Evolutionary conservation across 108 stramenopile species (phyloP).

Genomic region (Nitzschia inconspicua): DNA sequence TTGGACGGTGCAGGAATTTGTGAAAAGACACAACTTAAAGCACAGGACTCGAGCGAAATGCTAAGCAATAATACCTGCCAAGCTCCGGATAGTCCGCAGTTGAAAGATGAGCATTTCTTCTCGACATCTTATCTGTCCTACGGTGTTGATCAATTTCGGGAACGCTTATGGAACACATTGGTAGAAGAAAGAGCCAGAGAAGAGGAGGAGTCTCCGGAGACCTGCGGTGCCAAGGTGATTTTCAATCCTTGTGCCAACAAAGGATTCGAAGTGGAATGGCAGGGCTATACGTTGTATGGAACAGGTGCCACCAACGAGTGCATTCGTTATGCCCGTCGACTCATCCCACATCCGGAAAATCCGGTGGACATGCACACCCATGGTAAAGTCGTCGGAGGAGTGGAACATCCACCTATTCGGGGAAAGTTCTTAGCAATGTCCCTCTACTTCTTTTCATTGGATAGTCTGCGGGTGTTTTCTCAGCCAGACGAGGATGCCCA

Average conservation of each 20-base stretch:
- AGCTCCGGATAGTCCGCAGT: slow-evolving; percentile 15
- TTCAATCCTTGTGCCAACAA: slow-evolving; percentile 76
- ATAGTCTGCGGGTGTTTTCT: slow-evolving; percentile 82
- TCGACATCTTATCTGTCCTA: slow-evolving; percentile 81
- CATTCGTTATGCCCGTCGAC: slow-evolving; percentile 61
- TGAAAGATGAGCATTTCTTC: slow-evolving; percentile 79
- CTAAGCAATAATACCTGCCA: slow-evolving; percentile 4
- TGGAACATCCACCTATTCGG: slow-evolving; percentile 76
- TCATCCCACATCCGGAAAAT: slow-evolving; percentile 75
- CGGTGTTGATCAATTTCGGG: slow-evolving; percentile 86
- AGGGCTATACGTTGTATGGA: slow-evolving; percentile 53
- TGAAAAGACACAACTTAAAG: slow-evolving; percentile 1
- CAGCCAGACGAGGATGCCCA: slow-evolving; percentile 59
- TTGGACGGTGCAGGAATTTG: slow-evolving; percentile 1
- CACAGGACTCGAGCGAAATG: background rate
- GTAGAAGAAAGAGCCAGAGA: slow-evolving; percentile 38
- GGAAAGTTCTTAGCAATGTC: slow-evolving; percentile 92
- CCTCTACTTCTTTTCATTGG: slow-evolving; percentile 88
- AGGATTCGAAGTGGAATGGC: slow-evolving; percentile 59
- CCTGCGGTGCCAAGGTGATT: slow-evolving; percentile 40
- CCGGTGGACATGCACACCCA: slow-evolving; percentile 46
- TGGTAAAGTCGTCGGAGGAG: slow-evolving; percentile 65
- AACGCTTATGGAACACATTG: slow-evolving; percentile 77
- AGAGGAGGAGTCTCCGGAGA: slow-evolving; percentile 2
- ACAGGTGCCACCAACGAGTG: slow-evolving; percentile 74